Evolutionary conservation across 2,329 filamentous ascomycete species (phyloP).

Genomic region (Clonostachys byssicola): DNA sequence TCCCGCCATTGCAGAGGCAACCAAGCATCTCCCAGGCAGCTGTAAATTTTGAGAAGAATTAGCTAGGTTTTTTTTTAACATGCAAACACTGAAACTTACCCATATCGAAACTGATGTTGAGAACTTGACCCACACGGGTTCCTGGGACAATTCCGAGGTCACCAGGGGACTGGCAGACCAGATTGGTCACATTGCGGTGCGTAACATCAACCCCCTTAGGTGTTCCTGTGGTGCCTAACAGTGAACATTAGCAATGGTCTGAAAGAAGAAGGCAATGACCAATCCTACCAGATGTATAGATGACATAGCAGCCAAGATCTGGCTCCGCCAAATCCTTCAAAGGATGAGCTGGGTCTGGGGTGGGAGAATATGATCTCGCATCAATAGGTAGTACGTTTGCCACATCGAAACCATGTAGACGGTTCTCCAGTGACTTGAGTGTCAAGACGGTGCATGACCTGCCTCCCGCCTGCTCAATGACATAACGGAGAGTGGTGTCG

Average conservation of each 20-base stretch:
- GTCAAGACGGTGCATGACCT: constrained; percentile 26
- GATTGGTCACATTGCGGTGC: constrained; percentile 5
- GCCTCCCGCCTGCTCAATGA: constrained; percentile 25
- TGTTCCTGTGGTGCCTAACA: constrained; percentile 4
- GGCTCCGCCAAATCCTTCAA: constrained; percentile 2
- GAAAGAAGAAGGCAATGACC: background rate
- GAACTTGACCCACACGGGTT: constrained; percentile 39
- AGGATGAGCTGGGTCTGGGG: too few species aligned
- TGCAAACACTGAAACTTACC: constrained; percentile 23
- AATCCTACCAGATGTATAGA: constrained; percentile 9
- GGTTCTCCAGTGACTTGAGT: constrained; percentile 14
- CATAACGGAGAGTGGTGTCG: constrained; percentile 30
- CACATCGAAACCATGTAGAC: constrained; percentile 22
- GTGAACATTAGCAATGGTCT: constrained; percentile 3
- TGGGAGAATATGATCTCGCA: background rate
- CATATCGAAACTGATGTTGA: constrained; percentile 49
- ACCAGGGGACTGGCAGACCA: constrained; percentile 26
- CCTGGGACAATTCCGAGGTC: constrained; percentile 35
- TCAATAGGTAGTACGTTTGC: constrained; percentile 32
- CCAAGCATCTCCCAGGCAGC: constrained; percentile 48
- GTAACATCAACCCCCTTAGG: constrained; percentile 8
- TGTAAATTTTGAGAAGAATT: constrained; percentile 9
- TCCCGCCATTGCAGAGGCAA: constrained; percentile 42
- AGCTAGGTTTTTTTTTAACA: background rate
- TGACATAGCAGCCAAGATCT: constrained; percentile 6